Evolutionary conservation across 2,329 filamentous ascomycete genomes (phyloP).

Genomic region (Sporothrix luriei): DNA sequence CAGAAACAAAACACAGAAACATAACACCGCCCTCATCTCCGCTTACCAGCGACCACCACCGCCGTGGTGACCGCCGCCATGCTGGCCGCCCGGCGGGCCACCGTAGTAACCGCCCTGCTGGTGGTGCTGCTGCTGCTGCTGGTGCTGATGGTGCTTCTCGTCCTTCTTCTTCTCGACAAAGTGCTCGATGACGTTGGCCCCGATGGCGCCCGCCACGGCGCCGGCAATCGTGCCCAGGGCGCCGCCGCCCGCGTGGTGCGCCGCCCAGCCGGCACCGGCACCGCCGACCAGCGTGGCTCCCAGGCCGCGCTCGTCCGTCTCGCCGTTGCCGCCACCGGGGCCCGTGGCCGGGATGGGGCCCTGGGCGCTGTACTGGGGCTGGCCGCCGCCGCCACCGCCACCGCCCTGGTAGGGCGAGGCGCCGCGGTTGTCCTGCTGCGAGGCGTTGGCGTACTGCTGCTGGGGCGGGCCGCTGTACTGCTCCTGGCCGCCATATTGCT

Average conservation of each 20-base stretch:
- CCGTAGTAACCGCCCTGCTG: constrained; percentile 17
- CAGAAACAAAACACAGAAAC: neutral
- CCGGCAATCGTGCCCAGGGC: constrained; percentile 55
- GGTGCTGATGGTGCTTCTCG: constrained; percentile 27
- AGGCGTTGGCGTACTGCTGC: constrained; percentile 28
- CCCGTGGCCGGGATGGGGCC: constrained; percentile 31
- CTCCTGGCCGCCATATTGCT: constrained; percentile 27
- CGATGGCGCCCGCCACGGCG: constrained; percentile 56
- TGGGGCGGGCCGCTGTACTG: constrained; percentile 34
- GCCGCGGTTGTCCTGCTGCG: constrained; percentile 30
- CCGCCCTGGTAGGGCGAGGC: constrained; percentile 23
- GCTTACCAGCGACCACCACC: constrained; percentile 28
- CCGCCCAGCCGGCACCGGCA: constrained; percentile 57
- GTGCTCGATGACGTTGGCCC: constrained; percentile 56
- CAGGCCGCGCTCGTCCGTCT: constrained; percentile 56
- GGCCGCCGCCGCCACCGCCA: constrained; percentile 16
- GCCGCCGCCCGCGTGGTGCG: constrained; percentile 57
- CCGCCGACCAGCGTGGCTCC: constrained; percentile 58
- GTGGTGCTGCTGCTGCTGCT: constrained; percentile 4
- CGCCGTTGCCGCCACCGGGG: constrained; percentile 38
- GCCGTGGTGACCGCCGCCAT: constrained; percentile 10
- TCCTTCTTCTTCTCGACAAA: constrained; percentile 36
- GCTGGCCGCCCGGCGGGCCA: neutral
- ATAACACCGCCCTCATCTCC: neutral
- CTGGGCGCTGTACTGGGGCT: constrained; percentile 39